Percentiles rank a stretch among this genome's conserved stretches.
These are phyloP conservation scores for Heliamphora exappendiculata DNA, from an alignment of 148 eudicot genomes.

Conservation along the genomic window DNA sequence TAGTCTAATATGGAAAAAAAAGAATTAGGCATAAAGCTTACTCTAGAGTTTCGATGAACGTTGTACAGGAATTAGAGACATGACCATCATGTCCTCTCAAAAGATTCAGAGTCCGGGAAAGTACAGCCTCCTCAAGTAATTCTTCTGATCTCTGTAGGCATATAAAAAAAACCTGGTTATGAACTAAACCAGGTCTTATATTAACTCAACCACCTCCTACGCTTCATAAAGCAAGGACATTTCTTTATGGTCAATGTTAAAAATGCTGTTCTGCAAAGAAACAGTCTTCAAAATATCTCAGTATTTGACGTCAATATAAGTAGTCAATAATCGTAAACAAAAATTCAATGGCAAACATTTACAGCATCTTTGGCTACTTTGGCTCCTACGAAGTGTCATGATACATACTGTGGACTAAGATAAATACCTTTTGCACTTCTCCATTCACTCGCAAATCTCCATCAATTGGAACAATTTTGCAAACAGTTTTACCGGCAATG, in stretches of 20 bases:
- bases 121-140: conserved; percentile 82
- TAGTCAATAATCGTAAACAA: neutral
- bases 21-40: conserved; percentile 25
- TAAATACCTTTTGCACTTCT: conserved; percentile 81
- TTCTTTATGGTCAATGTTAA: neutral
- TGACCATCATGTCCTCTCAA: conserved; percentile 49
- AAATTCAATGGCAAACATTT: neutral
- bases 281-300: neutral
- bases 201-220: neutral
- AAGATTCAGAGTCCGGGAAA: conserved; percentile 72
- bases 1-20: neutral
- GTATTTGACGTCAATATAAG: neutral
- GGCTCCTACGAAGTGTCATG: neutral
- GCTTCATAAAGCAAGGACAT: neutral
- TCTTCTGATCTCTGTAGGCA: conserved; percentile 67
- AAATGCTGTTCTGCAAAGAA: neutral
- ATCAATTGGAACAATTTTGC: conserved; percentile 88
- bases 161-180: conserved; percentile 12
- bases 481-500: conserved; percentile 63
- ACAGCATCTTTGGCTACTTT: neutral
- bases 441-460: conserved; percentile 86
- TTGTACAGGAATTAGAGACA: conserved; percentile 47
- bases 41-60: conserved; percentile 80
- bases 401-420: neutral
- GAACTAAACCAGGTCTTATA: neutral